phyloP scores from a whole-genome alignment of 768 basidiomycete species.

The Dioszegia aurantiaca region DNA sequence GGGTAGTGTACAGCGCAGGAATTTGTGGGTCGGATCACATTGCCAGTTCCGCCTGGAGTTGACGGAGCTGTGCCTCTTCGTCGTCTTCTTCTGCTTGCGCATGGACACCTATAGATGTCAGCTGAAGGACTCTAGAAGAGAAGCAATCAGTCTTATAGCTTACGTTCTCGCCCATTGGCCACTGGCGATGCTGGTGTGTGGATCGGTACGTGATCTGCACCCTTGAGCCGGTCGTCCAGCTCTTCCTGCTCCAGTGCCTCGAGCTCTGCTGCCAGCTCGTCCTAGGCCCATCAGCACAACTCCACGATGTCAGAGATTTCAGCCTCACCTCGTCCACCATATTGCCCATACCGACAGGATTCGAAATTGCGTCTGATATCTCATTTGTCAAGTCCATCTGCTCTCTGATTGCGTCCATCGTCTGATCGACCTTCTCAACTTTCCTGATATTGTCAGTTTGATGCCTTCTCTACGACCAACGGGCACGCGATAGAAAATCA shows the following conservation, averaged over 20 bases:
- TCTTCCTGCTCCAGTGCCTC: slow-evolving; percentile 84
- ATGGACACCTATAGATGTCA: slow-evolving; percentile 25
- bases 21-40: slow-evolving; percentile 28
- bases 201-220: slow-evolving; percentile 83
- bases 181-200: slow-evolving; percentile 62
- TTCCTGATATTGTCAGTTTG: slow-evolving; percentile 57
- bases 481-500: too few species aligned
- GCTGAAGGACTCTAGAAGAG: too few species aligned
- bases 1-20: too few species aligned
- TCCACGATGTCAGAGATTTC: not conserved
- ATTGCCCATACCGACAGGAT: slow-evolving; percentile 61
- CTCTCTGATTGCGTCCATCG: slow-evolving; percentile 81
- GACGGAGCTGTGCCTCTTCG: slow-evolving; percentile 83
- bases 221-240: slow-evolving; percentile 76
- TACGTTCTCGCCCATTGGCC: slow-evolving; percentile 32
- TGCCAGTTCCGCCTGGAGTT: slow-evolving; percentile 68
- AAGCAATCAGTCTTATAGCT: too few species aligned
- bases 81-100: slow-evolving; percentile 70
- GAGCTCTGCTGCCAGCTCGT: slow-evolving; percentile 73
- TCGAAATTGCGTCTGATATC: slow-evolving; percentile 82
- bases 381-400: slow-evolving; percentile 91
- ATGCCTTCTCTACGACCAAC: too few species aligned
- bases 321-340: slow-evolving; percentile 70
- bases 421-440: slow-evolving; percentile 81
- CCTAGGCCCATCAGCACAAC: slow-evolving; percentile 56